A percentile compares a stretch with the other conserved stretches of the same genome.
These are phyloP conservation scores for Aspergillus haitiensis DNA, from an alignment of 495 filamentous ascomycete genomes.

Conservation along the genomic window DNA sequence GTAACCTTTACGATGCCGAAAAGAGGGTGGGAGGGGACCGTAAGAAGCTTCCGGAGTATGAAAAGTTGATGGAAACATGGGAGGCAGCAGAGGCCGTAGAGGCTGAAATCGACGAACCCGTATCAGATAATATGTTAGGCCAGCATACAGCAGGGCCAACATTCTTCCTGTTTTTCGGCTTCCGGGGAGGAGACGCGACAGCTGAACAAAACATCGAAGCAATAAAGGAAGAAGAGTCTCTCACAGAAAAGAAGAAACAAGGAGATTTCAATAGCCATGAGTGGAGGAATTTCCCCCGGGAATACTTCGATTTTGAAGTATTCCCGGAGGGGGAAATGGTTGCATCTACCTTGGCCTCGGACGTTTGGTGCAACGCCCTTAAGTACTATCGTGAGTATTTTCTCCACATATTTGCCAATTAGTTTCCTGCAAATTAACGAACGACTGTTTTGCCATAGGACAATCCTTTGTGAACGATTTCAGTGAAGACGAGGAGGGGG, in stretches of 20 bases:
- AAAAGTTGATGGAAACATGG: constrained; percentile 51
- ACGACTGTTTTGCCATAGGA: constrained; percentile 7
- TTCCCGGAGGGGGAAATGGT: constrained; percentile 79
- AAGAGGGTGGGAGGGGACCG: constrained; percentile 46
- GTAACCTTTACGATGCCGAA: constrained; percentile 66
- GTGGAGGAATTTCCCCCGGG: constrained; percentile 6
- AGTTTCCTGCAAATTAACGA: not conserved
- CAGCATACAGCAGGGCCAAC: constrained; percentile 59
- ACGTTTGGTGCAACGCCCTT: constrained; percentile 82
- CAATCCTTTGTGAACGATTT: constrained; percentile 36
- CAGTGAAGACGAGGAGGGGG: constrained; percentile 25
- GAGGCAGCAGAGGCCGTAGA: constrained; percentile 33
- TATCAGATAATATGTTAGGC: constrained; percentile 55
- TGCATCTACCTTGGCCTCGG: constrained; percentile 76
- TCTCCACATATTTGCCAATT: not conserved
- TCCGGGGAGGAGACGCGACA: constrained; percentile 61
- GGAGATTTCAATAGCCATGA: too few species aligned
- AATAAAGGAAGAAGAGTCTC: constrained; percentile 47
- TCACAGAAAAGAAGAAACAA: too few species aligned
- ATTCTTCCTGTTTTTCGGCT: constrained; percentile 91
- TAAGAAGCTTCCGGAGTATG: constrained; percentile 50
- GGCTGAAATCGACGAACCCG: constrained; percentile 48
- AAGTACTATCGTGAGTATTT: constrained; percentile 80
- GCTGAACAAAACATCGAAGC: constrained; percentile 68
- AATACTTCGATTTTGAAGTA: constrained; percentile 64